A percentile compares a stretch with the other conserved stretches of the same genome.
Evolutionary conservation across 768 basidiomycete genomes (phyloP).

Genomic region (Russula earlei): DNA sequence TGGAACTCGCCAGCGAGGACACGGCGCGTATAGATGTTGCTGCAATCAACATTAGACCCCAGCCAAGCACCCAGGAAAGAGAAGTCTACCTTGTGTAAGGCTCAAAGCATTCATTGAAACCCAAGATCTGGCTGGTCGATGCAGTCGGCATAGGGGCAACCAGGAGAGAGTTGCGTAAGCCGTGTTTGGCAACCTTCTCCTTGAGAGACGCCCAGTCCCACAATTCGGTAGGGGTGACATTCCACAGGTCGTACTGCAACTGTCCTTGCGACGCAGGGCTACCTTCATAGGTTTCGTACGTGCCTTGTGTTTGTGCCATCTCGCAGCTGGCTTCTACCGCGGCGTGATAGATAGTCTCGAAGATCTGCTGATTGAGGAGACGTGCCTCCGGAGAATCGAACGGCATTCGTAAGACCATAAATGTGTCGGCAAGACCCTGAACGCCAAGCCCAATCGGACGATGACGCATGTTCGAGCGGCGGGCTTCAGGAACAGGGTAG

Average conservation of each 20-base stretch:
- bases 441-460: conserved; percentile 94
- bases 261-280: conserved; percentile 84
- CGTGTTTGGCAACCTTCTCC: conserved; percentile 70
- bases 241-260: conserved; percentile 95
- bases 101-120: conserved; percentile 98
- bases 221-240: conserved; percentile 70
- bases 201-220: conserved; percentile 94
- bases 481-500: conserved; percentile 89
- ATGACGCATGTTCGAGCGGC: conserved; percentile 90
- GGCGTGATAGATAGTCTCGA: conserved; percentile 98
- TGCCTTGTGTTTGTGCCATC: conserved; percentile 66
- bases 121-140: conserved; percentile 95
- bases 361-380: conserved; percentile 88
- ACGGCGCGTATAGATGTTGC: conserved; percentile 97
- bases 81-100: conserved; percentile 81
- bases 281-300: conserved; percentile 85
- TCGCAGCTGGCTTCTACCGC: conserved; percentile 88
- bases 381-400: conserved; percentile 87
- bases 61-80: neutral
- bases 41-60: conserved; percentile 25
- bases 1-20: conserved; percentile 99
- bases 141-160: conserved; percentile 99
- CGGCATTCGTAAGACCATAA: conserved; percentile 94
- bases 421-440: conserved; percentile 94
- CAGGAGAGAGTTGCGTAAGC: conserved; percentile 84